These are phyloP conservation scores for Cryptosporidium felis DNA, from an alignment of 169 alveolate genomes.

Conservation along the genomic window DNA sequence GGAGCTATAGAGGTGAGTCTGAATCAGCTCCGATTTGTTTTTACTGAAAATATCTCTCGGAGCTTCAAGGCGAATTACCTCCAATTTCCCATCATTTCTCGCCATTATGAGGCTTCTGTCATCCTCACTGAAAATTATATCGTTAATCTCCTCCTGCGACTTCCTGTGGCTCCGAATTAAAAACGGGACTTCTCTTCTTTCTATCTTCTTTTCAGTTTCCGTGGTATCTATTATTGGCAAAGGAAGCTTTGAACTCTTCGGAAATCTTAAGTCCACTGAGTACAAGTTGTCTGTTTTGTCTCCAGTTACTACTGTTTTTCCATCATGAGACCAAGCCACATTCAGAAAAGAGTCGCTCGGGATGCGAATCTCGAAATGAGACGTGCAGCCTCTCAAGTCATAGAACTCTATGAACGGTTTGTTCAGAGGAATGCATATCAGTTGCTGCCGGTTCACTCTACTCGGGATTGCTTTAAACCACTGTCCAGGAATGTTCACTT, in stretches of 20 bases:
- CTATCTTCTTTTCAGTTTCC: background rate
- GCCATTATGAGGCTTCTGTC: conserved; percentile 42
- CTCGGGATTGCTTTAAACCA: conserved; percentile 59
- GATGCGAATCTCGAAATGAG: conserved; percentile 10
- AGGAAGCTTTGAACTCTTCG: background rate
- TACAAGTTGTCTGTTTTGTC: conserved; percentile 49
- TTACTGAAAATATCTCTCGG: background rate
- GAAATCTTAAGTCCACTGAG: conserved; percentile 34
- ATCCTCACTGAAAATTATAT: conserved; percentile 6
- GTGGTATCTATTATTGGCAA: background rate
- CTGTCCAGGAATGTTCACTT: conserved; percentile 4
- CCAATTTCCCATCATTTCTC: conserved; percentile 62
- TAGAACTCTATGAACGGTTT: conserved; percentile 39
- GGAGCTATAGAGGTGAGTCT: conserved; percentile 33
- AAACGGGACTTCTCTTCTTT: conserved; percentile 9
- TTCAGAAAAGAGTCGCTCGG: conserved; percentile 46
- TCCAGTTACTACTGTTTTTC: conserved; percentile 29
- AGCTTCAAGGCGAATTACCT: conserved; percentile 2
- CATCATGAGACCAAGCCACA: conserved; percentile 62
- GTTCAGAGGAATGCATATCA: conserved; percentile 29
- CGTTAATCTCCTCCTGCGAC: conserved; percentile 47
- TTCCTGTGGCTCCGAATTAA: conserved; percentile 5
- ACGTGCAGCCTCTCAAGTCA: conserved; percentile 19
- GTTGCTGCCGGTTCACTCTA: background rate
- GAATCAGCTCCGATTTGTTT: conserved; percentile 10